Conservation (phyloP, 495 filamentous ascomycete genomes). For the Penicillium egyptiacum region DNA sequence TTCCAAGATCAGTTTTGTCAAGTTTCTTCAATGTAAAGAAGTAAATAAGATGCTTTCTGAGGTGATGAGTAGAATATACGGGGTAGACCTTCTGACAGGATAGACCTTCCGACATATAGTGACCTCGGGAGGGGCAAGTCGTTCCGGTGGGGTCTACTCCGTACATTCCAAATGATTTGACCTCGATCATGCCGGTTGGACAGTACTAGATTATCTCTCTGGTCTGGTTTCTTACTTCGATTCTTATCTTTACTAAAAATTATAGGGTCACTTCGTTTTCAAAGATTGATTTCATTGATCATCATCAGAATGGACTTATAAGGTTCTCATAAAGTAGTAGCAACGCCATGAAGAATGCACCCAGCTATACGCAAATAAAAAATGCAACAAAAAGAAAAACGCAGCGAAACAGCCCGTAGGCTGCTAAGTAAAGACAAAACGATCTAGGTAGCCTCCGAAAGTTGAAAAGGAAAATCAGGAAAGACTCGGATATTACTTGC, state of each 20-base stretch:
- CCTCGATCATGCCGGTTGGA: neutral
- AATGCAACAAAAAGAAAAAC: slow-evolving; percentile 5
- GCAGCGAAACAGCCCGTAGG: slow-evolving; percentile 9
- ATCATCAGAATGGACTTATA: slow-evolving; percentile 9
- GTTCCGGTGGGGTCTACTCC: neutral
- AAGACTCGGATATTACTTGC: slow-evolving; percentile 19
- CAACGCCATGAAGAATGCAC: slow-evolving; percentile 17
- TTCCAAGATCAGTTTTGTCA: too few species aligned
- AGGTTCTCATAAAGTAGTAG: neutral
- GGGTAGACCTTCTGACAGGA: slow-evolving; percentile 7
- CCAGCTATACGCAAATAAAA: slow-evolving; percentile 18
- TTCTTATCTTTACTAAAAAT: neutral
- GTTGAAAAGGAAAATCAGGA: slow-evolving; percentile 5
- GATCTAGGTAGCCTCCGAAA: slow-evolving; percentile 3
- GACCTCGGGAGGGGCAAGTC: slow-evolving; percentile 8
- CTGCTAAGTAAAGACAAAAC: slow-evolving; percentile 12
- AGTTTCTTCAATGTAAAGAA: neutral
- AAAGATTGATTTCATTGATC: slow-evolving; percentile 16
- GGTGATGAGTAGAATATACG: neutral
- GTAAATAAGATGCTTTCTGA: neutral
- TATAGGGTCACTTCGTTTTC: neutral
- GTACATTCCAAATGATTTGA: neutral
- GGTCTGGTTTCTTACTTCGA: neutral
- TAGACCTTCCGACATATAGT: slow-evolving; percentile 8
- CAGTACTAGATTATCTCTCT: neutral